These are phyloP conservation scores for Ogataea methylovora DNA, from an alignment of 805 yeast species.

Conservation along the genomic window DNA sequence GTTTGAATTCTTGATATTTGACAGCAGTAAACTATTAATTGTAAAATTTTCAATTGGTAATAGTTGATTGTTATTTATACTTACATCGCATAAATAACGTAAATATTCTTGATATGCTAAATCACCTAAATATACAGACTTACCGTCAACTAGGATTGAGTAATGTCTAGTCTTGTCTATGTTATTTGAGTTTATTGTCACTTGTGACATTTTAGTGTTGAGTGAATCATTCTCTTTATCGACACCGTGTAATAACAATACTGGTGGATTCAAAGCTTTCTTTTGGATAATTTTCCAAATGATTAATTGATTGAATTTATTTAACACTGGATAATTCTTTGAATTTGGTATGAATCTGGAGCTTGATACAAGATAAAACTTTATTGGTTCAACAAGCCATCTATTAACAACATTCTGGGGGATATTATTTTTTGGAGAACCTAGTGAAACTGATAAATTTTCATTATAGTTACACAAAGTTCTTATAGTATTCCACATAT, in stretches of 20 bases:
- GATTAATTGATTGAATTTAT: conserved; percentile 46
- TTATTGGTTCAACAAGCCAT: conserved; percentile 66
- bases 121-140: conserved; percentile 17
- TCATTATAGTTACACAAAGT: conserved; percentile 44
- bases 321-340: conserved; percentile 57
- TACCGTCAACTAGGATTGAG: conserved; percentile 10
- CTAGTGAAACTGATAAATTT: conserved; percentile 64
- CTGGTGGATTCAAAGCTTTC: conserved; percentile 31
- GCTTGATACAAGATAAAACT: conserved; percentile 47
- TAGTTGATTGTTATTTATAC: conserved; percentile 17
- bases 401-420: conserved; percentile 45
- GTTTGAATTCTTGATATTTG: conserved; percentile 5
- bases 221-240: conserved; percentile 29
- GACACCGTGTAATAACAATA: conserved; percentile 47
- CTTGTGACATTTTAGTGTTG: background rate
- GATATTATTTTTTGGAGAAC: conserved; percentile 53
- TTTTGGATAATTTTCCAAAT: conserved; percentile 36
- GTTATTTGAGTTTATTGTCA: background rate
- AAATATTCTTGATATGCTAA: conserved; percentile 23
- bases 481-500: conserved; percentile 63
- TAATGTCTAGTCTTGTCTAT: background rate
- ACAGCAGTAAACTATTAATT: conserved; percentile 10
- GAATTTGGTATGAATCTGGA: conserved; percentile 51
- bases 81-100: conserved; percentile 11
- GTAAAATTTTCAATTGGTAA: conserved; percentile 21